Evolutionary conservation across 345 rosid genomes (phyloP), one percentile per base, ranked within the genome.

Genomic region (Rhodomyrtus tomentosa): DNA sequence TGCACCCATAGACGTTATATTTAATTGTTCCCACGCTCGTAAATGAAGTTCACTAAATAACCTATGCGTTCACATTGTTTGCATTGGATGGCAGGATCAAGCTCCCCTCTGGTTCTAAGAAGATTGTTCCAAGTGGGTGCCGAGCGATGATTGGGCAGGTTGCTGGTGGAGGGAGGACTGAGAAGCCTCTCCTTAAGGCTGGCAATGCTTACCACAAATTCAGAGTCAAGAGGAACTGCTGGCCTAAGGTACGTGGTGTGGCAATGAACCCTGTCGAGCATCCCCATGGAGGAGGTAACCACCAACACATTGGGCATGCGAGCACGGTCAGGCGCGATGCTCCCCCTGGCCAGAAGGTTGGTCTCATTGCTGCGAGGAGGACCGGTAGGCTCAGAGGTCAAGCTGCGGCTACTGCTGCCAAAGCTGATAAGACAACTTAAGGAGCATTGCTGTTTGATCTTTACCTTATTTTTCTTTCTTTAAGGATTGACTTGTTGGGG

Each of bases 211-310:
- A 89, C 84, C 93, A 91, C 90, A 91, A 91, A 58, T 91, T 85
- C 86, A 85, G 92, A 15, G 92, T 89, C 50, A 91, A 91, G 91
- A 88, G 93, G 86, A 91, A 91, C 88, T 88, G 93, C 92, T 91
- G 93, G 93, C 93, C 93, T 40, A 89, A 90, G 91, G 93, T 91
- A 2, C 91, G 93, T 81, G 93, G 93, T 87, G 93, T 91, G 87
- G 93, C 93, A 14, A 91, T 91, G 93, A 91, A 91, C 72, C 93
- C 93, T 1, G 93, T 91, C 5, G 93, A 91, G 90, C 93, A 91
- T 91, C 93, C 93, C 50, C 93, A 91, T 8, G 93, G 93, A 62
- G 93, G 93, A 62, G 93, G 93, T 85, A 91, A 91, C 87, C 93
- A 91, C 85, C 93, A 91, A 79, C 93, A 91, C 50, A 91, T 91